Evolutionary conservation across 306 rosid genomes (phyloP).

Genomic region (Vachellia collinsii): DNA sequence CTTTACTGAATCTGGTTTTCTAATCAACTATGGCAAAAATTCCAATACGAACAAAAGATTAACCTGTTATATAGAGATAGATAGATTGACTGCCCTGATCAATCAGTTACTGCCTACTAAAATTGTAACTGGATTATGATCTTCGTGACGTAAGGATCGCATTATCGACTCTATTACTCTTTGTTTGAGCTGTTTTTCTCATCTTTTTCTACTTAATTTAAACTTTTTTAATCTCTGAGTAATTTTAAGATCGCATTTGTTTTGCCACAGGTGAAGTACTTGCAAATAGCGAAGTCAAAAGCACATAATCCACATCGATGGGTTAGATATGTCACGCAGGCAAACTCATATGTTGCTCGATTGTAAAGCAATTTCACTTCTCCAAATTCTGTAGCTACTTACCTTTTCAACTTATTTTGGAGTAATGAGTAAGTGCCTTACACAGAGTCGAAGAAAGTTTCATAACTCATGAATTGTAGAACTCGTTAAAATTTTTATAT

Average conservation of each 20-base stretch:
- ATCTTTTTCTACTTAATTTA: not conserved
- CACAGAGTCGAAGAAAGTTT: not conserved
- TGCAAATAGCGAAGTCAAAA: constrained; percentile 82
- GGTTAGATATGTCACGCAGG: constrained; percentile 90
- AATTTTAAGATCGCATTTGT: constrained; percentile 33
- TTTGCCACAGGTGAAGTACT: constrained; percentile 79
- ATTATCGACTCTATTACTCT: not conserved
- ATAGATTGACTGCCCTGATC: not conserved
- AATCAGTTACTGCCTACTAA: not conserved
- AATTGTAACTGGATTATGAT: not conserved
- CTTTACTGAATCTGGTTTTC: not conserved
- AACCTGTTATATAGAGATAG: not conserved
- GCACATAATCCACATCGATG: constrained; percentile 77
- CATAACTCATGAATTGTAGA: not conserved
- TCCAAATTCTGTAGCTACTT: not conserved
- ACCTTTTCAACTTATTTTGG: constrained; percentile 21
- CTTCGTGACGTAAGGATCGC: constrained; percentile 7
- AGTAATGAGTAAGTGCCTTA: not conserved
- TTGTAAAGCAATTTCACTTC: constrained; percentile 34
- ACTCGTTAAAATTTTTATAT: not conserved
- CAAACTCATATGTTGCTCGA: constrained; percentile 90
- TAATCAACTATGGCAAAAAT: not conserved
- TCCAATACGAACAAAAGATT: not conserved
- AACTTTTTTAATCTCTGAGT: not conserved
- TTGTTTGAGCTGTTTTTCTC: not conserved